These are phyloP conservation scores for Penicillium parvum DNA, from an alignment of 495 filamentous ascomycete species.

Conservation along the genomic window DNA sequence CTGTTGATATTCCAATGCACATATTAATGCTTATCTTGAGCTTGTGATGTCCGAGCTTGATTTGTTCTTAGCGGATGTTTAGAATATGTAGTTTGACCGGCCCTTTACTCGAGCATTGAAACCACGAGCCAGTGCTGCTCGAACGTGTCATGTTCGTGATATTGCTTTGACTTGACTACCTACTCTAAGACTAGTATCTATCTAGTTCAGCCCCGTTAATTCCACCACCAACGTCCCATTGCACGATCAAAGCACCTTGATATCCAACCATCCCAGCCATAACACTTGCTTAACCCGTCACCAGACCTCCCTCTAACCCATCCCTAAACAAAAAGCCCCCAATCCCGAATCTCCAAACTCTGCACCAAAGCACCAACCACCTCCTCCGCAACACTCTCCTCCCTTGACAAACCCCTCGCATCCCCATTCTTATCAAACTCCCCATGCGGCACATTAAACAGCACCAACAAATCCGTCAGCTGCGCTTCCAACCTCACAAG, in stretches of 20 bases:
- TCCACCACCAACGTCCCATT: neutral
- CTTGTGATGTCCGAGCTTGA: no score
- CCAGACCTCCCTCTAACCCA: neutral
- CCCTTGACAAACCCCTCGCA: slow-evolving; percentile 40
- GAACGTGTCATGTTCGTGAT: no score
- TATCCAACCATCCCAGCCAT: neutral
- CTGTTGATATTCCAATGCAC: no score
- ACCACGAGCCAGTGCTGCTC: no score
- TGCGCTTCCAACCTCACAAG: slow-evolving; percentile 70
- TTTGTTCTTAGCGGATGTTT: no score
- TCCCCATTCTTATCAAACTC: slow-evolving; percentile 52
- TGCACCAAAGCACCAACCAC: slow-evolving; percentile 60
- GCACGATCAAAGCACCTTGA: neutral
- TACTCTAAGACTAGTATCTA: neutral
- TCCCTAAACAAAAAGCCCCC: slow-evolving; percentile 65
- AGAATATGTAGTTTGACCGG: no score
- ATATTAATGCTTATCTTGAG: no score
- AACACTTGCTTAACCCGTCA: neutral
- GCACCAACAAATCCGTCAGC: slow-evolving; percentile 79
- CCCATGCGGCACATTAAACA: slow-evolving; percentile 83
- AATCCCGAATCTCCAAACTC: slow-evolving; percentile 74
- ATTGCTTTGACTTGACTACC: neutral
- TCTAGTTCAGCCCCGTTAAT: neutral
- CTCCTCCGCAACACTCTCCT: slow-evolving; percentile 59
- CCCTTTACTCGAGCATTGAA: neutral